These are phyloP conservation scores for Chalciporus pseudorubinellus DNA, from an alignment of 768 basidiomycete species.

Conservation along the genomic window DNA sequence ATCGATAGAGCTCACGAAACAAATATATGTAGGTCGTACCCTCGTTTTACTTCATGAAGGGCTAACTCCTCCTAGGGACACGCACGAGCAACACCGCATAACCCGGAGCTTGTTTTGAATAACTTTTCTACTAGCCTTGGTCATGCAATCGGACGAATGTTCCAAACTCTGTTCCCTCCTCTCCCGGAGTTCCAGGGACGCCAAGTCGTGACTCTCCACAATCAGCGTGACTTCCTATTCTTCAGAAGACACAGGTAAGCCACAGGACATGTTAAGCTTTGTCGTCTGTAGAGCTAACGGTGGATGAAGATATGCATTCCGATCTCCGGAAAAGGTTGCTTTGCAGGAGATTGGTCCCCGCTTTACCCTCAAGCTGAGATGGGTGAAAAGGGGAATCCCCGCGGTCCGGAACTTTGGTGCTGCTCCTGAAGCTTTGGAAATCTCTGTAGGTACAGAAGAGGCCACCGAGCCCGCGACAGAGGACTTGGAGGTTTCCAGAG, in stretches of 20 bases:
- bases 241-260: slow-evolving; percentile 89
- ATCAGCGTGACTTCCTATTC: slow-evolving; percentile 97
- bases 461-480: slow-evolving; percentile 18
- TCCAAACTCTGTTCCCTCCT: slow-evolving; percentile 95
- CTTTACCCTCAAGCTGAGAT: slow-evolving; percentile 91
- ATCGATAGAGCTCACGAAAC: slow-evolving; percentile 79
- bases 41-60: background rate
- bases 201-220: slow-evolving; percentile 96
- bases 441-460: slow-evolving; percentile 44
- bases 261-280: background rate
- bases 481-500: slow-evolving; percentile 16
- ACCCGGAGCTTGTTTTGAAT: slow-evolving; percentile 94
- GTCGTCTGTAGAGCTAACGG: slow-evolving; percentile 6
- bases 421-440: slow-evolving; percentile 52
- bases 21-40: slow-evolving; percentile 68
- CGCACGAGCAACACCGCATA: slow-evolving; percentile 87
- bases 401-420: slow-evolving; percentile 71
- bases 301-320: slow-evolving; percentile 77
- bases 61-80: slow-evolving; percentile 60
- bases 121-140: slow-evolving; percentile 93
- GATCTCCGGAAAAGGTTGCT: slow-evolving; percentile 84
- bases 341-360: slow-evolving; percentile 98
- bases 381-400: slow-evolving; percentile 85
- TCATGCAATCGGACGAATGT: slow-evolving; percentile 90
- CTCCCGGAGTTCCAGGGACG: slow-evolving; percentile 93